Percentiles rank a stretch among this genome's conserved stretches.
Evolutionary conservation across 2,329 filamentous ascomycete species (phyloP).

Genomic region (Verruconis gallopava): DNA sequence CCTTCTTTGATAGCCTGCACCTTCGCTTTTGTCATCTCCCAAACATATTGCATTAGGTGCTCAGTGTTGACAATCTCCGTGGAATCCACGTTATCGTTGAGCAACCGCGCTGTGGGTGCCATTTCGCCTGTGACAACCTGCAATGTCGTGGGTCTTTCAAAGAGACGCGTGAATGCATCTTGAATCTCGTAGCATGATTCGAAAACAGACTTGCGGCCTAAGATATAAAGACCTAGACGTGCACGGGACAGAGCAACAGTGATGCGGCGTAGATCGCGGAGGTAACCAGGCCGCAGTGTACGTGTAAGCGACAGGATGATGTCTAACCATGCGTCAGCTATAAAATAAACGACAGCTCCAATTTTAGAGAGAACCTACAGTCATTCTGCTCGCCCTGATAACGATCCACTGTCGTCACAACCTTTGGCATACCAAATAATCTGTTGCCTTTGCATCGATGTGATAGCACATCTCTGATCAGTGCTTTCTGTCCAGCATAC

Average conservation of each 20-base stretch:
- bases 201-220: conserved; percentile 80
- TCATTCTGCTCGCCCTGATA: conserved; percentile 99
- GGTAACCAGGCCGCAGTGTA: conserved; percentile 78
- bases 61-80: conserved; percentile 81
- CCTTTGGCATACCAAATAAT: conserved; percentile 78
- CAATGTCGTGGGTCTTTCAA: conserved; percentile 69
- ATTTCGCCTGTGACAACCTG: conserved; percentile 74
- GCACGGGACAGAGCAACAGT: conserved; percentile 92
- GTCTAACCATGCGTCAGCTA: conserved; percentile 38
- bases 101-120: conserved; percentile 52
- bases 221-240: conserved; percentile 78
- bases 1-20: conserved; percentile 41
- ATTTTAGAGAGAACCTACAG: conserved; percentile 47
- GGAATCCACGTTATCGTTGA: conserved; percentile 31
- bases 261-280: conserved; percentile 82
- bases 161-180: conserved; percentile 68
- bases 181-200: conserved; percentile 79
- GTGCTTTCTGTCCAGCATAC: conserved; percentile 80
- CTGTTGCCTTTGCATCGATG: conserved; percentile 73
- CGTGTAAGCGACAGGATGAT: conserved; percentile 87
- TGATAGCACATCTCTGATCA: conserved; percentile 74
- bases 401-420: conserved; percentile 92
- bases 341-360: background rate
- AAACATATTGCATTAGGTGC: conserved; percentile 92
- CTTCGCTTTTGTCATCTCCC: conserved; percentile 78